These are phyloP conservation scores for Candida koratica DNA, from an alignment of 805 yeast genomes.

Conservation along the genomic window DNA sequence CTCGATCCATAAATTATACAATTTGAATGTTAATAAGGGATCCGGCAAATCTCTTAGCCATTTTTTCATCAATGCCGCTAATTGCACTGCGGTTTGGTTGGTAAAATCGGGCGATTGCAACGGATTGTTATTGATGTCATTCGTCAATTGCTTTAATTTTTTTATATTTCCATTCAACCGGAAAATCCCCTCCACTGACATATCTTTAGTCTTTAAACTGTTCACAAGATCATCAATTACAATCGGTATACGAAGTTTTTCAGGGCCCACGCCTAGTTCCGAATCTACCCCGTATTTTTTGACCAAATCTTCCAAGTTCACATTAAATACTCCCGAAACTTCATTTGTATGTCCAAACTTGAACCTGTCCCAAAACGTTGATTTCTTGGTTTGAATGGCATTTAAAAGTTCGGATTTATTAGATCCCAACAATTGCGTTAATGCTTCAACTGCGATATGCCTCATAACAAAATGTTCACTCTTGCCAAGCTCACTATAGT, in stretches of 20 bases:
- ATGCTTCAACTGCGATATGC: constrained; percentile 55
- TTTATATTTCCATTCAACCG: constrained; percentile 94
- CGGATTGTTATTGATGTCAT: constrained; percentile 70
- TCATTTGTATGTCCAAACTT: constrained; percentile 30
- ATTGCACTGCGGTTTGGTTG: constrained; percentile 79
- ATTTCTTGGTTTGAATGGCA: constrained; percentile 41
- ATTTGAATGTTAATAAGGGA: constrained; percentile 73
- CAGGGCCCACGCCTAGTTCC: constrained; percentile 79
- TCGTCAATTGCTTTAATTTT: constrained; percentile 67
- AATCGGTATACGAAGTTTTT: constrained; percentile 75
- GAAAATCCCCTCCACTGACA: constrained; percentile 95
- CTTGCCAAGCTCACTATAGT: constrained; percentile 61
- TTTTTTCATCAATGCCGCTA: constrained; percentile 89
- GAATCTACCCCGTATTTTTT: constrained; percentile 77
- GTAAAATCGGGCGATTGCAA: constrained; percentile 65
- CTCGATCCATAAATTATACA: constrained; percentile 76
- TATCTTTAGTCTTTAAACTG: constrained; percentile 82
- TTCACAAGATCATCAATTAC: constrained; percentile 81
- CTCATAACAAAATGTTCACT: constrained; percentile 57
- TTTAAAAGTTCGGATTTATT: constrained; percentile 35
- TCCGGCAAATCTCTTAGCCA: constrained; percentile 90
- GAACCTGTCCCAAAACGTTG: constrained; percentile 53
- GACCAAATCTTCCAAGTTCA: constrained; percentile 65
- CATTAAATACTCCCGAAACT: constrained; percentile 61
- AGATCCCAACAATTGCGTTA: constrained; percentile 30